These are phyloP conservation scores for Pyrus pyrifolia DNA, from an alignment of 306 rosid species.

Conservation along the genomic window DNA sequence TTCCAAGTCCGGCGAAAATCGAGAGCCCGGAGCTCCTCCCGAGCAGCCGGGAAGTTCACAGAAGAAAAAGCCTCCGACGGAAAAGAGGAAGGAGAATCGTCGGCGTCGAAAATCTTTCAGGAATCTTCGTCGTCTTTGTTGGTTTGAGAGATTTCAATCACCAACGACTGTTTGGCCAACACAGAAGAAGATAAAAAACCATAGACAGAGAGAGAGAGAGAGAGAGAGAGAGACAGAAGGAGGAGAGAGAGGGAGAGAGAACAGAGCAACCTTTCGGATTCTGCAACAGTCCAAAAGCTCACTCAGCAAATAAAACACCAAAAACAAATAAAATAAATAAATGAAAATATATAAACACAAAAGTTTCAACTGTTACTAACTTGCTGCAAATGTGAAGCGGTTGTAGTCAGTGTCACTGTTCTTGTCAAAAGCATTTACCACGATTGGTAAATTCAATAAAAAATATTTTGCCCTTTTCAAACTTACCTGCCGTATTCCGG, in stretches of 20 bases:
- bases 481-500: not conserved
- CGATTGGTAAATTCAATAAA: not conserved
- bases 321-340: not conserved
- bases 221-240: not conserved
- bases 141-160: constrained; percentile 22
- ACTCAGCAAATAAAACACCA: constrained; percentile 18
- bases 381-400: not conserved
- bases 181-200: constrained; percentile 34
- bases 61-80: not conserved
- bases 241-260: not conserved
- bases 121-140: constrained; percentile 12
- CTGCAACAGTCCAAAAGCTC: constrained; percentile 45
- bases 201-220: not conserved
- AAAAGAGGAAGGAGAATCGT: not conserved
- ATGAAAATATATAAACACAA: not conserved
- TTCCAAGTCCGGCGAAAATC: not conserved
- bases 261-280: constrained; percentile 25
- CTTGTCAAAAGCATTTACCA: not conserved
- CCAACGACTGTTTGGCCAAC: constrained; percentile 25
- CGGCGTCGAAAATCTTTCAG: not conserved
- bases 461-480: not conserved
- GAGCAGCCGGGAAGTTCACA: not conserved
- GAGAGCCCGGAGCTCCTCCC: not conserved
- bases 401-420: not conserved
- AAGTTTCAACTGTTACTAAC: not conserved